A percentile compares a stretch with the other conserved stretches of the same genome.
phyloP scores from a whole-genome alignment of 164 flowering plant species.

The Macadamia integrifolia region DNA sequence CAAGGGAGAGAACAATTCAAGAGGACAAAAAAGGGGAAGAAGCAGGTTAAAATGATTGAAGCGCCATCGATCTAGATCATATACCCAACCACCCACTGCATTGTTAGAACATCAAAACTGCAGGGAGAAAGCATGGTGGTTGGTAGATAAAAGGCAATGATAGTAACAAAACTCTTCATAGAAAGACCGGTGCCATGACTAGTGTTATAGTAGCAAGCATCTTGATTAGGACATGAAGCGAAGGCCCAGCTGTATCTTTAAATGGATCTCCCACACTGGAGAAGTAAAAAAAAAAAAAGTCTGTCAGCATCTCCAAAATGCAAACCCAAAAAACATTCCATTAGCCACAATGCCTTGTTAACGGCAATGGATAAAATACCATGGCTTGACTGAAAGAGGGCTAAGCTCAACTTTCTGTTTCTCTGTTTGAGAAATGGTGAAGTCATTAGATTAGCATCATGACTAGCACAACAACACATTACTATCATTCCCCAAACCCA shows the following conservation, averaged over 20 bases:
- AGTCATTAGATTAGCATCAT: neutral
- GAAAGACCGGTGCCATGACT: conserved; percentile 92
- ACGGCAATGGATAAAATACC: neutral
- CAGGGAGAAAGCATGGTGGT: neutral
- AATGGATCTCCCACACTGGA: conserved; percentile 98
- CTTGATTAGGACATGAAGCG: conserved; percentile 90
- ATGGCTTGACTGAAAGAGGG: neutral
- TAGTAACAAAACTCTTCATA: conserved; percentile 36
- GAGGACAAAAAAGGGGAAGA: neutral
- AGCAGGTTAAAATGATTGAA: neutral
- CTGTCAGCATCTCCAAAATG: neutral
- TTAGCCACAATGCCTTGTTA: neutral
- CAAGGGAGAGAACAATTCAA: too few relatives aligned
- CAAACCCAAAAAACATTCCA: neutral
- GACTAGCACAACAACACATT: too few relatives aligned
- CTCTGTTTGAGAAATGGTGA: neutral
- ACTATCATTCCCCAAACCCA: too few relatives aligned
- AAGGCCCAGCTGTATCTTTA: conserved; percentile 99
- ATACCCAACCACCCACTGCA: neutral
- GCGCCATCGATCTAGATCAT: neutral
- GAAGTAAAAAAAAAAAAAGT: neutral
- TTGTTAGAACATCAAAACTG: conserved; percentile 1
- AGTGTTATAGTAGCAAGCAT: conserved; percentile 97
- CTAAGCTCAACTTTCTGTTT: neutral
- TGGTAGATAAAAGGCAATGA: neutral